Evolutionary conservation across 495 filamentous ascomycete species (phyloP), one percentile per base, ranked within the genome.

Genomic region (Penicillium paradoxum): DNA sequence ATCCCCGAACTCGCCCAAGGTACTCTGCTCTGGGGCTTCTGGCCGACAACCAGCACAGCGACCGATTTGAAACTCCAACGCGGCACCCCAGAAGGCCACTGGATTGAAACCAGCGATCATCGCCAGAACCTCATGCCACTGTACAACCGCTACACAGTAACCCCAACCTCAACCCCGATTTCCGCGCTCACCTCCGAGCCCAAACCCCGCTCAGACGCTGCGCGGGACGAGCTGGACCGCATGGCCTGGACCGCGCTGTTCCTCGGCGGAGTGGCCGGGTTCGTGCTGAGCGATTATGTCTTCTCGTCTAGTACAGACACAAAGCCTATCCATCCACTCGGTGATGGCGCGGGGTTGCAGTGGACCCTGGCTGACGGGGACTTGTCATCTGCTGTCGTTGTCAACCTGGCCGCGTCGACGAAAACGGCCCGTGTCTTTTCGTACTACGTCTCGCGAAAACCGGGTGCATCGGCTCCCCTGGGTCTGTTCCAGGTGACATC

Each of bases 61-160:
- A 51, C 63, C 2, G 65, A 70, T 27, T 50, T 73, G 8, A 51
- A 58, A 33, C 54, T 74, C 4, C 43, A 58, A 21, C 49, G 30
- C 1, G 22, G 46, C 15, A 49, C 51, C 9, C 57, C 47, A 6
- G 21, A 33, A 6, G 72, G 73, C 38, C 62, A 72, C 40, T 72
- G 75, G 57, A 15, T 70, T 3, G 76, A 77, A 29, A 66, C 65
- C 11, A 77, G 69, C 54, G 59, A 63, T 2, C 68, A 75, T 44
- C 62, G 83, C 7, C 57, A 73, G 39, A 45, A 69, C 10, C 52
- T 78, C 14, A 70, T 81, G 61, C 51, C 70, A 0, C 49, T 84
- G 10, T 84, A 85, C 59, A 84, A 83, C 58, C 69, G 68, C 4
- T 81, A 80, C 54, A 41, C 65, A 1, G 42, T 34, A 33, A 24